phyloP scores from a whole-genome alignment of 75 land plant species.

The Cupressus sempervirens region DNA sequence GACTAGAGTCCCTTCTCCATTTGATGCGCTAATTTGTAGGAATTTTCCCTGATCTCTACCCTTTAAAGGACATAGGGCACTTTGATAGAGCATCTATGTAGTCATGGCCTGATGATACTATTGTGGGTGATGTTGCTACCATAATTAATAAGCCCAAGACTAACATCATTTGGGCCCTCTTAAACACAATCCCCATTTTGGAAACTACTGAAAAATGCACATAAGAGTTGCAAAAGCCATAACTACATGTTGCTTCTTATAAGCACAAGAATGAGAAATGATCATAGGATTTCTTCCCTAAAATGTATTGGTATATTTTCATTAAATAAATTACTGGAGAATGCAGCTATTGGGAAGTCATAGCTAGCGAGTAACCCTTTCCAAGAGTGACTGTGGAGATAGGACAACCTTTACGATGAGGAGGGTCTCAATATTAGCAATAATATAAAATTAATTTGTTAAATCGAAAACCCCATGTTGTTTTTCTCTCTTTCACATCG shows the following conservation, averaged over 20 bases:
- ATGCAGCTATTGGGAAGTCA: neutral
- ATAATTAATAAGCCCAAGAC: neutral
- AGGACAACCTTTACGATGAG: neutral
- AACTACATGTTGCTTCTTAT: neutral
- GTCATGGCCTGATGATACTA: constrained; percentile 3
- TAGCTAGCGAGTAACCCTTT: neutral
- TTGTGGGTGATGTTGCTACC: neutral
- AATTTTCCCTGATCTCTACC: constrained; percentile 27
- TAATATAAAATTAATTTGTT: neutral
- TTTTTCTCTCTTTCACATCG: neutral
- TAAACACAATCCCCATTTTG: neutral
- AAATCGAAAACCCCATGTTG: neutral
- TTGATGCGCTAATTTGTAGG: constrained; percentile 18
- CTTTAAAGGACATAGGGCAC: constrained; percentile 27
- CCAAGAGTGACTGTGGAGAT: neutral
- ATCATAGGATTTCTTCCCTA: neutral
- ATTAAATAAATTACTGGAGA: constrained; percentile 2
- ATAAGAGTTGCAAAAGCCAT: neutral
- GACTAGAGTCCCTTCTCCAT: constrained; percentile 31
- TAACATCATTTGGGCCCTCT: neutral
- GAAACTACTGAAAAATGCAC: neutral
- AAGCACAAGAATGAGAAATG: neutral
- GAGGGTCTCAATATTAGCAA: neutral
- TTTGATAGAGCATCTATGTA: constrained; percentile 23
- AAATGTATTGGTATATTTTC: neutral